Conservation (phyloP, 1,139 yeast genomes). For the Saccharomyces pastorianus region DNA sequence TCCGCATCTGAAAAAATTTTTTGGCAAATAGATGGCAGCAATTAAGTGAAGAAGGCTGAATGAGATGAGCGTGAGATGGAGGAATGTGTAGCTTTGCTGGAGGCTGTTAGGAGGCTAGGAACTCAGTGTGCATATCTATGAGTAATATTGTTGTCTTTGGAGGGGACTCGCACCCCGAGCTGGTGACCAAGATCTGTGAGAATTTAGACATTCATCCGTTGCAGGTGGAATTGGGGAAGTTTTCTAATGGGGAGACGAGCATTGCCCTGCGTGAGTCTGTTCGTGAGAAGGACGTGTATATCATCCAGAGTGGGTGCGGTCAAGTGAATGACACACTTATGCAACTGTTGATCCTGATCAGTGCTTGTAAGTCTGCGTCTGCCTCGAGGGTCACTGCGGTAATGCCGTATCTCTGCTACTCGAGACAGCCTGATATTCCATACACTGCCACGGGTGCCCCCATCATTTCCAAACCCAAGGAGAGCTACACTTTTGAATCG, state of each 20-base stretch:
- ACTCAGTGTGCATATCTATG: constrained; percentile 32
- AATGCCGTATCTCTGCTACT: constrained; percentile 88
- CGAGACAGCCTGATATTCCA: constrained; percentile 95
- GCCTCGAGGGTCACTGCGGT: constrained; percentile 93
- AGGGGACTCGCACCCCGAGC: constrained; percentile 59
- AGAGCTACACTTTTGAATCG: constrained; percentile 49
- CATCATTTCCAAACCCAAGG: constrained; percentile 38
- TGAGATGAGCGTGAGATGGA: background rate
- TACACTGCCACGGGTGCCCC: constrained; percentile 66
- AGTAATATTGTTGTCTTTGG: constrained; percentile 66
- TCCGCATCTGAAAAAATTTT: background rate
- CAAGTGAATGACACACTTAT: constrained; percentile 85
- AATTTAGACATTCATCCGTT: constrained; percentile 58
- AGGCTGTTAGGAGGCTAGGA: background rate
- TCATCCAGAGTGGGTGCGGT: constrained; percentile 62
- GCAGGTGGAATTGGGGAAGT: constrained; percentile 48
- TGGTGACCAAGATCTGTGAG: constrained; percentile 56
- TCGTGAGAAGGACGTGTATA: constrained; percentile 88
- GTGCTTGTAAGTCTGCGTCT: constrained; percentile 93
- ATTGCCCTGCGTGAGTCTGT: constrained; percentile 77
- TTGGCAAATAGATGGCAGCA: background rate
- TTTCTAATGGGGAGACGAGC: constrained; percentile 85
- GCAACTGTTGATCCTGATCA: constrained; percentile 78
- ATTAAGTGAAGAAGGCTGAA: background rate
- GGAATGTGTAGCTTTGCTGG: background rate